These are phyloP conservation scores for Pseudogymnoascus sp. DNA, from an alignment of 2,329 filamentous ascomycete genomes.

Conservation along the genomic window DNA sequence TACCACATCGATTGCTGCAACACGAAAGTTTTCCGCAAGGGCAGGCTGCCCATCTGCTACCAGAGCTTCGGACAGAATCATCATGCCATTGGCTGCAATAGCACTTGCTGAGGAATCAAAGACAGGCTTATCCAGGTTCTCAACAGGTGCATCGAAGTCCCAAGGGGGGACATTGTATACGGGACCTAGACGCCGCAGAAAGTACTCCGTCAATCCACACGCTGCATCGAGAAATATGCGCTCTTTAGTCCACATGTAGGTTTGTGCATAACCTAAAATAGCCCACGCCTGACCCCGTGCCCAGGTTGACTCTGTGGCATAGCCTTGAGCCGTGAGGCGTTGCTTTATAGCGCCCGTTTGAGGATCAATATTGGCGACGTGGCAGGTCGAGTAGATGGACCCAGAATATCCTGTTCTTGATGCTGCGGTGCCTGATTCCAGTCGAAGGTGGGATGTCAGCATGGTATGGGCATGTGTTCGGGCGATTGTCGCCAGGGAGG, in stretches of 20 bases:
- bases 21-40: conserved; percentile 11
- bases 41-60: conserved; percentile 11
- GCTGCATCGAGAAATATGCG: conserved; percentile 34
- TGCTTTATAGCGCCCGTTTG: conserved; percentile 28
- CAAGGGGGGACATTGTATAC: background rate
- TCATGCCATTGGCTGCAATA: conserved; percentile 36
- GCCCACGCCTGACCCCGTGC: conserved; percentile 41
- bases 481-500: conserved; percentile 29
- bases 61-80: conserved; percentile 32
- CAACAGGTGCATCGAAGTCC: conserved; percentile 21
- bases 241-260: conserved; percentile 39
- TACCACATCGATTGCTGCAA: conserved; percentile 17
- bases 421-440: conserved; percentile 22
- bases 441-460: conserved; percentile 32
- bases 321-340: conserved; percentile 34
- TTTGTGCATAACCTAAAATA: conserved; percentile 40
- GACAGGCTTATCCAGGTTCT: conserved; percentile 17
- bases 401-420: conserved; percentile 8
- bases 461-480: conserved; percentile 34
- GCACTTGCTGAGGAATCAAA: conserved; percentile 32
- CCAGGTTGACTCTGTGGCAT: conserved; percentile 33
- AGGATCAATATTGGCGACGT: conserved; percentile 35
- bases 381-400: conserved; percentile 24
- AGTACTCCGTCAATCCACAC: conserved; percentile 37
- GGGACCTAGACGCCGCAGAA: conserved; percentile 31